phyloP scores from a whole-genome alignment of 257 asterid genomes.

The Salvia splendens region DNA sequence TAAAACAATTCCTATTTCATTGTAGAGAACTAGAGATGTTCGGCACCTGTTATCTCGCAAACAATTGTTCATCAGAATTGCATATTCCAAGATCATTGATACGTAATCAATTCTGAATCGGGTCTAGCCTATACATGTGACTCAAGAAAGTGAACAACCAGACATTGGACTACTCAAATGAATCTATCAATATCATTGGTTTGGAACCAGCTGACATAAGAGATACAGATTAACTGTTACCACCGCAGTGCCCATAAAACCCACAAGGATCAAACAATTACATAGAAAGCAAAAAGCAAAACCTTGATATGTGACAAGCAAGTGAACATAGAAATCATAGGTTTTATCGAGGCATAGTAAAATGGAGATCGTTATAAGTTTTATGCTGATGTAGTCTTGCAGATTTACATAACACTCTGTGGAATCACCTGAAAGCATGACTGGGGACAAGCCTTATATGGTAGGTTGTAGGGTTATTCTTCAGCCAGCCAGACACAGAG shows the following conservation, averaged over 20 bases:
- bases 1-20: neutral
- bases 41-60: slow-evolving; percentile 76
- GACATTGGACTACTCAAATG: neutral
- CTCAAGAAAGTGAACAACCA: neutral
- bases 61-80: slow-evolving; percentile 51
- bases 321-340: slow-evolving; percentile 12
- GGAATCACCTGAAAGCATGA: slow-evolving; percentile 72
- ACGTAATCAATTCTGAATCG: slow-evolving; percentile 4
- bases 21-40: slow-evolving; percentile 23
- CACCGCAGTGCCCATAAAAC: neutral
- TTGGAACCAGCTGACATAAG: slow-evolving; percentile 7
- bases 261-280: neutral
- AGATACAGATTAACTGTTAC: neutral
- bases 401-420: slow-evolving; percentile 5
- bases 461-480: slow-evolving; percentile 62
- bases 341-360: neutral
- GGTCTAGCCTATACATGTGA: slow-evolving; percentile 7
- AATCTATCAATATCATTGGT: neutral
- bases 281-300: neutral
- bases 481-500: slow-evolving; percentile 85
- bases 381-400: neutral
- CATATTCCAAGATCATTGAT: slow-evolving; percentile 1
- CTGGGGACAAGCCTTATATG: slow-evolving; percentile 72
- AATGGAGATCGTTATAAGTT: neutral
- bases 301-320: slow-evolving; percentile 8